Conservation (phyloP, 148 eudicot species). For the Polygonum maritimum region DNA sequence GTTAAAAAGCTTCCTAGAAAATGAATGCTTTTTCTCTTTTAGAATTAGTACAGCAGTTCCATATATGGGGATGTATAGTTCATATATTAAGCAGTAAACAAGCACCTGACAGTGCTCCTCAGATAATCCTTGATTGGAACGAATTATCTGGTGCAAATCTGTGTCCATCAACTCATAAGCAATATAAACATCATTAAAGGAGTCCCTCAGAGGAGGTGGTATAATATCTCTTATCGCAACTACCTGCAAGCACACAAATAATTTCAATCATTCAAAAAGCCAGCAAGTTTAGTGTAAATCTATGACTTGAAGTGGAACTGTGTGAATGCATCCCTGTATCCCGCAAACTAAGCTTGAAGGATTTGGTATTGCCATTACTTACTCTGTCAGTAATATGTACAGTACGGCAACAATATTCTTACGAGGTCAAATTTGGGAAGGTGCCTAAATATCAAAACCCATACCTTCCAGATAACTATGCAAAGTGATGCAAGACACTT, state of each 20-base stretch:
- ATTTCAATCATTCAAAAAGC: background rate
- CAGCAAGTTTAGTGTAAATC: background rate
- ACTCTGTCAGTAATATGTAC: background rate
- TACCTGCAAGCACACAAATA: conserved; percentile 33
- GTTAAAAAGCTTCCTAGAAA: background rate
- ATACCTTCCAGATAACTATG: background rate
- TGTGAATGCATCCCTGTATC: background rate
- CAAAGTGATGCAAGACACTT: background rate
- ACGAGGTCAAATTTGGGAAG: background rate
- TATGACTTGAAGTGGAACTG: background rate
- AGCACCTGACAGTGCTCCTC: conserved; percentile 95
- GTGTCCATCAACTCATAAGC: conserved; percentile 97
- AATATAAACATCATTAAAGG: conserved; percentile 86
- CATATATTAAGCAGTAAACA: background rate
- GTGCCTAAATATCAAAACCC: background rate
- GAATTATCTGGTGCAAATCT: conserved; percentile 94
- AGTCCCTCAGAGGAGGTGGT: conserved; percentile 76
- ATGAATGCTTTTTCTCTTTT: background rate
- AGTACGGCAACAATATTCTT: background rate
- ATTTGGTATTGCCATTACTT: background rate
- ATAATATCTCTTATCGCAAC: conserved; percentile 95
- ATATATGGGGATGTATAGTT: background rate
- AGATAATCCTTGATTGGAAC: conserved; percentile 80
- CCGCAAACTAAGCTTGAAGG: background rate
- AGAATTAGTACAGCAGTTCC: background rate